A percentile compares a stretch with the other conserved stretches of the same genome.
Conservation (phyloP, 2,329 filamentous ascomycete genomes). For the Coniochaeta sp. region DNA sequence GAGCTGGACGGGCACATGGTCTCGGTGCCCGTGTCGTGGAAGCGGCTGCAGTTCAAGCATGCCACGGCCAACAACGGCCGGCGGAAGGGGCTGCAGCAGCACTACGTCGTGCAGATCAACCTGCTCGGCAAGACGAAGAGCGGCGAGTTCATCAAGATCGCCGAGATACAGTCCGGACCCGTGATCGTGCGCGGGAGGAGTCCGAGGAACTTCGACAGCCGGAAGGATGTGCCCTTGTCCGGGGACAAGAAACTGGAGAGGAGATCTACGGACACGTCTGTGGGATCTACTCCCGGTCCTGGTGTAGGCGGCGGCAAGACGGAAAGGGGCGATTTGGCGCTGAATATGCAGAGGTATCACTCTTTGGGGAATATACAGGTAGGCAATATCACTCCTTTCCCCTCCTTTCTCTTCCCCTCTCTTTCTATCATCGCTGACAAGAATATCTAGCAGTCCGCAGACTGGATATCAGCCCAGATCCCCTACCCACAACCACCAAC, state of each 20-base stretch:
- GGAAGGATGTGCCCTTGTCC: slow-evolving; percentile 75
- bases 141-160: slow-evolving; percentile 64
- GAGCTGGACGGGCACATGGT: slow-evolving; percentile 73
- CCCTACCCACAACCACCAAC: slow-evolving; percentile 15
- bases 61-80: slow-evolving; percentile 94
- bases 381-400: slow-evolving; percentile 7
- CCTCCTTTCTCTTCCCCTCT: not conserved
- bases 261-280: slow-evolving; percentile 25
- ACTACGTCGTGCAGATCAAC: slow-evolving; percentile 84
- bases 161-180: slow-evolving; percentile 83
- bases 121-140: slow-evolving; percentile 66
- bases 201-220: slow-evolving; percentile 87
- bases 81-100: slow-evolving; percentile 88
- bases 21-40: slow-evolving; percentile 83
- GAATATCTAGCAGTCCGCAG: slow-evolving; percentile 24
- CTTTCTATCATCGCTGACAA: slow-evolving; percentile 1
- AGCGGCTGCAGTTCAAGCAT: slow-evolving; percentile 89
- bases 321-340: slow-evolving; percentile 10
- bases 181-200: slow-evolving; percentile 91
- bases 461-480: slow-evolving; percentile 36
- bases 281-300: not conserved
- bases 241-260: slow-evolving; percentile 39
- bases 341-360: slow-evolving; percentile 22
- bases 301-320: slow-evolving; percentile 2
- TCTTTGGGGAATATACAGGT: slow-evolving; percentile 26